A percentile compares a stretch with the other conserved stretches of the same genome.
phyloP scores from a whole-genome alignment of 495 filamentous ascomycete species.

The Lindgomyces ingoldianus region DNA sequence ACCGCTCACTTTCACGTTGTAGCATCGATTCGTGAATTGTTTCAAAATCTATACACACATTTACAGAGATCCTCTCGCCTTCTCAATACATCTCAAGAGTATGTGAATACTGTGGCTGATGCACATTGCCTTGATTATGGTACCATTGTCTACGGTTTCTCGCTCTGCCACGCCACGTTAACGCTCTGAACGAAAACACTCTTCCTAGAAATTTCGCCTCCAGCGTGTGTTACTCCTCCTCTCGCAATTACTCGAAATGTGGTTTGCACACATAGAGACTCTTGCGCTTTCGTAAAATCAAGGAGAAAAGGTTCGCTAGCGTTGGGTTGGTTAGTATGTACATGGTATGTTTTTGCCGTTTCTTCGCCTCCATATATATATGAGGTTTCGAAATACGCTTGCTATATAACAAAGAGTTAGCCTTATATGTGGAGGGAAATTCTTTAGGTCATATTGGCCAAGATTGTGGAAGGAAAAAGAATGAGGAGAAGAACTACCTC shows the following conservation, averaged over 20 bases:
- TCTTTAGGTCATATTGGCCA: not conserved
- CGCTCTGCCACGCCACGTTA: not conserved
- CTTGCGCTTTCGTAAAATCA: not conserved
- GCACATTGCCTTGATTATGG: too few species aligned
- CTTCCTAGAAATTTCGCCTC: conserved; percentile 2
- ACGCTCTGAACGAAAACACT: conserved; percentile 5
- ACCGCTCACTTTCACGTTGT: too few species aligned
- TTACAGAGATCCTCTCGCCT: too few species aligned
- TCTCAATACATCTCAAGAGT: too few species aligned
- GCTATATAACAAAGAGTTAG: not conserved
- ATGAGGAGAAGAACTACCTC: not conserved
- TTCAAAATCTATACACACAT: too few species aligned
- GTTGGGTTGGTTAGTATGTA: not conserved
- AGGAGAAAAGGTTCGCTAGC: not conserved
- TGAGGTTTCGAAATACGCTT: conserved; percentile 3
- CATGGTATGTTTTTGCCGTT: not conserved
- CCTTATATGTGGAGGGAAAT: not conserved
- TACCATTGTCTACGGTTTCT: conserved; percentile 1
- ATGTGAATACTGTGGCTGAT: too few species aligned
- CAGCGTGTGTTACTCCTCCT: not conserved
- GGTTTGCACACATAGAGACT: conserved; percentile 7
- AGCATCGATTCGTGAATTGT: too few species aligned
- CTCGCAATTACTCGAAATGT: not conserved
- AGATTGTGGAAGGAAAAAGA: too few species aligned
- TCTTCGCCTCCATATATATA: not conserved